Evolutionary conservation across 371 early-diverging fungal species (phyloP).

Genomic region (Catenaria anguillulae): DNA sequence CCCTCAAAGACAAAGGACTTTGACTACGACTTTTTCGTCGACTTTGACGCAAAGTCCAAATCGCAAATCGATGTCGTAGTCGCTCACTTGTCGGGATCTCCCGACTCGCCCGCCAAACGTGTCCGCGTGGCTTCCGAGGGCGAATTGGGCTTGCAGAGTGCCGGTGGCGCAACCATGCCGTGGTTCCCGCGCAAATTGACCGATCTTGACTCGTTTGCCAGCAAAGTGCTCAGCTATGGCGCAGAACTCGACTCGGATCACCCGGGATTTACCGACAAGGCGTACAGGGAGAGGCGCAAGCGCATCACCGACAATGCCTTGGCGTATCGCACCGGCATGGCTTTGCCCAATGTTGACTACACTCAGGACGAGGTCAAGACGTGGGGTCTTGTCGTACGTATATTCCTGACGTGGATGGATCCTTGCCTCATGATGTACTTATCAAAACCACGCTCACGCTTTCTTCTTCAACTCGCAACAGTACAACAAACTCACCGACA

Average conservation of each 20-base stretch:
- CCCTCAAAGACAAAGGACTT: slow-evolving; percentile 61
- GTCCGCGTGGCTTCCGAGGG: slow-evolving; percentile 6
- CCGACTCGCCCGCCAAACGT: slow-evolving; percentile 2
- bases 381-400: slow-evolving; percentile 26
- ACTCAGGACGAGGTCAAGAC: slow-evolving; percentile 64
- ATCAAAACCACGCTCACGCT: neutral
- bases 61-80: slow-evolving; percentile 17
- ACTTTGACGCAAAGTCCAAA: neutral
- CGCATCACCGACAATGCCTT: slow-evolving; percentile 79
- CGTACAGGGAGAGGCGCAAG: slow-evolving; percentile 67
- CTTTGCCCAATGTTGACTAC: slow-evolving; percentile 66
- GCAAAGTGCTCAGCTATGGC: slow-evolving; percentile 83
- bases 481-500: slow-evolving; percentile 51
- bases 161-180: slow-evolving; percentile 28
- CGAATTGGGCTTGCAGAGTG: neutral
- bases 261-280: slow-evolving; percentile 80
- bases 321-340: slow-evolving; percentile 46
- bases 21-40: slow-evolving; percentile 81
- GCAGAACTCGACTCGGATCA: slow-evolving; percentile 66
- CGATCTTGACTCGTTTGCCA: slow-evolving; percentile 86
- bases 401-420: neutral
- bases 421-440: too few relatives aligned
- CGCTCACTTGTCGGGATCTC: slow-evolving; percentile 5
- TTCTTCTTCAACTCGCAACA: slow-evolving; percentile 42
- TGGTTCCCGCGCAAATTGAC: slow-evolving; percentile 92